Base-by-base conservation (phyloP, 805 yeast genomes). In the Ogataea polymorpha region DNA sequence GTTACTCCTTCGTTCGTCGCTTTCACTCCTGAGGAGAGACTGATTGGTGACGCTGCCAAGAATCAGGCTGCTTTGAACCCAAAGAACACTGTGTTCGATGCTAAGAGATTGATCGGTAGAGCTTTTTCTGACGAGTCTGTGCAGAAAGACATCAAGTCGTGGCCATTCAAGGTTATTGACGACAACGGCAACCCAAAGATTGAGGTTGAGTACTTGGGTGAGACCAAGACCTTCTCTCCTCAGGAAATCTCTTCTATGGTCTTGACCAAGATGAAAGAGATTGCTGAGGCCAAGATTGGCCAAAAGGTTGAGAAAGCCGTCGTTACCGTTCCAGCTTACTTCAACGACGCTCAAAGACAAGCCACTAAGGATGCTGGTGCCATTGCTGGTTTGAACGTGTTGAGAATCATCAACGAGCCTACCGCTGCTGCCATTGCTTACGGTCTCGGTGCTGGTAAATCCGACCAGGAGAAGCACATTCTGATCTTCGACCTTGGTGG, bases 21-120 rank as follows among this genome's bases (percentile, higher is more conserved):
- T 31, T 89, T 89, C 75, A 86, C 96, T 40, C 93, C 85, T 55
- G 79, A 85, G 42, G 97, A 89, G 75, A 82, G 96, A 72, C 75
- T 88, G 60, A 86, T 88, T 61, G 96, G 96, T 72, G 96, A 88
- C 67, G 91, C 96, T 54, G 97, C 96, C 53, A 89, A 89, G 82
- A 89, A 90, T 71, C 97, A 89, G 74, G 96, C 96, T 50, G 90
- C 96, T 43, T 80, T 89, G 66, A 89, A 89, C 75, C 96, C 95
- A 50, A 65, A 72, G 43, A 90, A 90, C 79, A 90, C 96, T 50
- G 88, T 90, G 45, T 86, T 85, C 61, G 93, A 86, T 63, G 88
- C 88, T 50, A 89, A 89, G 80, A 86, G 97, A 74, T 76, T 89
- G 61, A 90, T 89, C 62, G 97, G 97, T 67, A 82, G 96, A 66